A percentile compares a stretch with the other conserved stretches of the same genome.
These are phyloP conservation scores for Pholiota microspora DNA, from an alignment of 768 basidiomycete species.

Conservation along the genomic window DNA sequence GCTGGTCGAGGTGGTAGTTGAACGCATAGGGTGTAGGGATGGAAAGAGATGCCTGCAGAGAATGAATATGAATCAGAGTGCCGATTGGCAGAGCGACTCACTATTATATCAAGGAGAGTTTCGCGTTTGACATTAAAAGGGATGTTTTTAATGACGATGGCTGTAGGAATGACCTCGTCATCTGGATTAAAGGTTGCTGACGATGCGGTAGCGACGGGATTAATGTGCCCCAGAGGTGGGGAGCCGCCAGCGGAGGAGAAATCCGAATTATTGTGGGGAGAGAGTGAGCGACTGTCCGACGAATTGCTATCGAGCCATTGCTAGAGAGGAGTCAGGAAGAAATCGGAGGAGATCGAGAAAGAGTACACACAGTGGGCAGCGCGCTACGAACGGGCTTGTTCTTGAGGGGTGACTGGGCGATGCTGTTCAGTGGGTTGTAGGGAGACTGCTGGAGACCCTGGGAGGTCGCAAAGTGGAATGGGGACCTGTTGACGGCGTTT, in stretches of 20 bases:
- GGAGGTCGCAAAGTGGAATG: constrained; percentile 71
- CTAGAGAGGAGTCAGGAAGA: constrained; percentile 36
- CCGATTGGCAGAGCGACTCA: constrained; percentile 39
- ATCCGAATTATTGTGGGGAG: constrained; percentile 85
- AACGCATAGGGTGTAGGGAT: constrained; percentile 99
- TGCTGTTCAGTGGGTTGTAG: constrained; percentile 55
- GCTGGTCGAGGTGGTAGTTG: constrained; percentile 98
- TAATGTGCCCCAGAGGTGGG: constrained; percentile 56
- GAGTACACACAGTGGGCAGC: constrained; percentile 66
- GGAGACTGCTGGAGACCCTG: constrained; percentile 53
- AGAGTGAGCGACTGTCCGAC: constrained; percentile 77
- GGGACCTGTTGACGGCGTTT: constrained; percentile 50
- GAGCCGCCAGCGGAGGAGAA: constrained; percentile 87
- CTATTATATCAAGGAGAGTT: constrained; percentile 94
- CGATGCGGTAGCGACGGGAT: constrained; percentile 45
- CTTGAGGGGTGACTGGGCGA: constrained; percentile 71
- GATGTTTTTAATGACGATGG: constrained; percentile 99
- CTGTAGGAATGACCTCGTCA: constrained; percentile 97
- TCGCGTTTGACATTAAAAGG: constrained; percentile 98
- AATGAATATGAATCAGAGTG: constrained; percentile 13
- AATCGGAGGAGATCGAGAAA: constrained; percentile 21
- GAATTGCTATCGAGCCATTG: constrained; percentile 82
- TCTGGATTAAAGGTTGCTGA: constrained; percentile 51
- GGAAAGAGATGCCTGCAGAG: constrained; percentile 72
- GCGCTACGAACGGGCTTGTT: constrained; percentile 67